Conservation (phyloP, 257 asterid genomes). For the Ilex aquifolium region DNA sequence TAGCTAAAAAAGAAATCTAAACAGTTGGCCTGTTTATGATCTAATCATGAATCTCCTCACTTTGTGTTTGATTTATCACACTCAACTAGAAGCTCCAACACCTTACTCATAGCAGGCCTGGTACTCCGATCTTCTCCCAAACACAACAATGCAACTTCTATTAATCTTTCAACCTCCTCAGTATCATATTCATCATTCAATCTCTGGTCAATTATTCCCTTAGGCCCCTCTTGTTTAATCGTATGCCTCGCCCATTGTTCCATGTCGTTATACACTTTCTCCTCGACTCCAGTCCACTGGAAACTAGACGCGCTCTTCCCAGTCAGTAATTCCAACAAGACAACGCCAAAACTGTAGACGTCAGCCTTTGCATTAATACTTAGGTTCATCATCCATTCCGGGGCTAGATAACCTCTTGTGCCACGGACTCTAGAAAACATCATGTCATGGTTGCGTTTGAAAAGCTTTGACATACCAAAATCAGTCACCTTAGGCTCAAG, state of each 20-base stretch:
- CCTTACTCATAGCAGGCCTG: constrained; percentile 1
- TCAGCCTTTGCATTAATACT: not conserved
- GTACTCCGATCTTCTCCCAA: not conserved
- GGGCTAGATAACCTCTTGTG: not conserved
- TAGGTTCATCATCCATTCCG: not conserved
- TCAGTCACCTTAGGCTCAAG: constrained; percentile 1
- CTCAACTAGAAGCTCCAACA: not conserved
- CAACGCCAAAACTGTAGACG: not conserved
- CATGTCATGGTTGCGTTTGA: not conserved
- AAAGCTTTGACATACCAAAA: constrained; percentile 1
- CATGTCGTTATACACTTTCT: not conserved
- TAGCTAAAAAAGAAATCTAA: not conserved
- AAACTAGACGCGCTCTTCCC: not conserved
- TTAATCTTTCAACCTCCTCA: not conserved
- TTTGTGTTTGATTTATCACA: not conserved
- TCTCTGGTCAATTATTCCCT: not conserved
- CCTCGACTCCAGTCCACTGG: not conserved
- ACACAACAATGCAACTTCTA: not conserved
- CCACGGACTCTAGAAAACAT: not conserved
- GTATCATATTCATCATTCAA: not conserved
- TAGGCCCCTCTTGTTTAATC: not conserved
- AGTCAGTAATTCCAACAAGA: not conserved
- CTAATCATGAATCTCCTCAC: not conserved
- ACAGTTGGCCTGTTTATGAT: not conserved
- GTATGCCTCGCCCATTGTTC: not conserved